Evolutionary conservation across 208 protist species (phyloP).

Genomic region (Zelonia costaricensis): DNA sequence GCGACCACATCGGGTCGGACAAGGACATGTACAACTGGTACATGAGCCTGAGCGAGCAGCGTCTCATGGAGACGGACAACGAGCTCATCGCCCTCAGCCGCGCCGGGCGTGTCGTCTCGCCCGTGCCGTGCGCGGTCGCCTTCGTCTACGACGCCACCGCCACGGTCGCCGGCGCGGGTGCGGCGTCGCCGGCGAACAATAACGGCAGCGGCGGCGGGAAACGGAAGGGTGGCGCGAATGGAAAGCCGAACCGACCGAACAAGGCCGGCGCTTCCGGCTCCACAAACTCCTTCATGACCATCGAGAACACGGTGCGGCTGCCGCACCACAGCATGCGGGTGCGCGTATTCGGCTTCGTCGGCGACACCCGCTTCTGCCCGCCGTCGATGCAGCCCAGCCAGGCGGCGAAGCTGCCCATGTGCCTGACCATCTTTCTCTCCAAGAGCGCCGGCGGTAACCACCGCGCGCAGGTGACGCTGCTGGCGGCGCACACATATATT

Average conservation of each 20-base stretch:
- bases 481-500: conserved; percentile 60
- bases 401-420: conserved; percentile 35
- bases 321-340: conserved; percentile 39
- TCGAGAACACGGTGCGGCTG: conserved; percentile 44
- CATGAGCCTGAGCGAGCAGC: conserved; percentile 61
- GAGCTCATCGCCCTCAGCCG: conserved; percentile 52
- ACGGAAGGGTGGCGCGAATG: not conserved
- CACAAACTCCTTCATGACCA: conserved; percentile 30
- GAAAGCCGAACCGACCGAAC: conserved; percentile 9
- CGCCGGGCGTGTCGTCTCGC: conserved; percentile 46
- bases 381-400: conserved; percentile 33
- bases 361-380: conserved; percentile 50
- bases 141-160: conserved; percentile 44
- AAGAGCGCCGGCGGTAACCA: conserved; percentile 62
- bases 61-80: conserved; percentile 62
- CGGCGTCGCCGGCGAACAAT: not conserved
- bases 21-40: conserved; percentile 60
- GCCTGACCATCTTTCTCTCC: conserved; percentile 52
- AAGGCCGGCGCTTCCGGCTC: conserved; percentile 2
- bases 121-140: conserved; percentile 64
- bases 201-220: not conserved
- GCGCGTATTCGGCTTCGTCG: conserved; percentile 65
- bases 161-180: not conserved
- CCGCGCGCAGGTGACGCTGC: conserved; percentile 41
- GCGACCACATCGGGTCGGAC: conserved; percentile 24